A percentile compares a stretch with the other conserved stretches of the same genome.
Evolutionary conservation across 2,329 filamentous ascomycete genomes (phyloP).

Genomic region (Aspergillus versicolor): DNA sequence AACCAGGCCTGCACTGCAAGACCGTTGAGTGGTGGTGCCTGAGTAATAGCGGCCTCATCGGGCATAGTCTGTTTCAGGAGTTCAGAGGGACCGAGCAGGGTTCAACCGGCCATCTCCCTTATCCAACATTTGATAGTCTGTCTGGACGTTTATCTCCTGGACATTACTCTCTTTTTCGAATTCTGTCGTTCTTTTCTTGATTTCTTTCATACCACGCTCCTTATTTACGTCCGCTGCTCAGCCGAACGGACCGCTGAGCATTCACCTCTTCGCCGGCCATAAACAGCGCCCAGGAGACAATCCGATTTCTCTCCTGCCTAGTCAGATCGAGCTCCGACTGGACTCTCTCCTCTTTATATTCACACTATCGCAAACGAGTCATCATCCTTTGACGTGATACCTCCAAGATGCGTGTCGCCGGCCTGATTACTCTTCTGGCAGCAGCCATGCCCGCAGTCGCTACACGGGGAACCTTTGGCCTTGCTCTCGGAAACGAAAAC

Average conservation of each 20-base stretch:
- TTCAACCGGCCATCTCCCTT: not conserved
- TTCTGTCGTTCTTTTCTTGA: slow-evolving; percentile 2
- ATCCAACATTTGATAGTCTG: not conserved
- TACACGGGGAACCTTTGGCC: slow-evolving; percentile 59
- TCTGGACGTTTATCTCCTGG: not conserved
- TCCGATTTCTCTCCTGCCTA: not conserved
- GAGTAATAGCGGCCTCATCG: slow-evolving; percentile 4
- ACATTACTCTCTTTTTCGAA: not conserved
- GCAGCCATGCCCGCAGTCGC: slow-evolving; percentile 50
- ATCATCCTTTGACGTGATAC: not conserved
- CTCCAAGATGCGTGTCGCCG: slow-evolving; percentile 45
- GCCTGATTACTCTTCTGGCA: slow-evolving; percentile 41
- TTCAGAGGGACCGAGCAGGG: not conserved
- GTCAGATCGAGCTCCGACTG: not conserved
- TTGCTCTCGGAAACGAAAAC: slow-evolving; percentile 66
- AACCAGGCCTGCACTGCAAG: not conserved
- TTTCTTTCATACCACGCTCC: not conserved
- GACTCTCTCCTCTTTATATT: not conserved
- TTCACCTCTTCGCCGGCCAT: not conserved
- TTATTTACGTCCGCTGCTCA: not conserved
- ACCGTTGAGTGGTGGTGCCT: slow-evolving; percentile 5
- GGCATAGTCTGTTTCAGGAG: slow-evolving; percentile 11
- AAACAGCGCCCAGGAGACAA: not conserved
- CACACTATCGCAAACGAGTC: not conserved
- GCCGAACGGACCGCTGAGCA: not conserved